Base-by-base conservation (phyloP, 2,329 filamentous ascomycete genomes). In the Tolypocladium capitatum region DNA sequence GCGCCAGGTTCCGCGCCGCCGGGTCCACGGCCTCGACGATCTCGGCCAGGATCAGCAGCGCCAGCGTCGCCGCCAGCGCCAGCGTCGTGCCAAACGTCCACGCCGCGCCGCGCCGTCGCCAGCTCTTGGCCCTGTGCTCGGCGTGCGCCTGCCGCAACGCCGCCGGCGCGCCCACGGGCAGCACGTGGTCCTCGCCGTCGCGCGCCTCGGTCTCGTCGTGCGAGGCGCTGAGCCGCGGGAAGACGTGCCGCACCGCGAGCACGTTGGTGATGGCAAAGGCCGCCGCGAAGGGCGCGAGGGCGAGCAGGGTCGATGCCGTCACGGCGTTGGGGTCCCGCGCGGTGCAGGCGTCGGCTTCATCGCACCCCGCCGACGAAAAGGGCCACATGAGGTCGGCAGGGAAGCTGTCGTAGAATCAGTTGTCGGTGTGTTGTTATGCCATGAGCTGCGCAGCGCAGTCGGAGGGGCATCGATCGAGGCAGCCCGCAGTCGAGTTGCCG, bases 11-110 rank as follows among this genome's bases (percentile, higher is more conserved):
- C 50, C 87, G 74, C 13, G 85, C 86, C 31, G 71, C 70, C 7
- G 80, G 74, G 53, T 83, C 76, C n/a, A 87, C 74, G 5, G 84
- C 73, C 58, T 87, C 86, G 27, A 85, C 81, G 40, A 94, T 86
- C 65, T 94, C 88, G 56, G 86, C 88, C 9, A 94, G 74, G 42
- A 94, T 85, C 54, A 94, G 68, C 64, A 90, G 83, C 3, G 81
- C 86, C 42, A 94, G 71, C 1, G 91, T 85, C 34, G 83, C 76
- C 6, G 87, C 84, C 9, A 94, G 73, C 1, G 80, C 86, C 33
- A 92, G 78, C 10, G 86, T 94, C 1, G 80, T 75, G 7, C 85
- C 81, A 63, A 94, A 94, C 1, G 84, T 80, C 49, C 75, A 66
- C 14, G 80, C 81, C 2, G 80, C 75, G 13, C 75, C 60, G 24